These are phyloP conservation scores for Madurella fahalii DNA, from an alignment of 2,329 filamentous ascomycete species.

Conservation along the genomic window DNA sequence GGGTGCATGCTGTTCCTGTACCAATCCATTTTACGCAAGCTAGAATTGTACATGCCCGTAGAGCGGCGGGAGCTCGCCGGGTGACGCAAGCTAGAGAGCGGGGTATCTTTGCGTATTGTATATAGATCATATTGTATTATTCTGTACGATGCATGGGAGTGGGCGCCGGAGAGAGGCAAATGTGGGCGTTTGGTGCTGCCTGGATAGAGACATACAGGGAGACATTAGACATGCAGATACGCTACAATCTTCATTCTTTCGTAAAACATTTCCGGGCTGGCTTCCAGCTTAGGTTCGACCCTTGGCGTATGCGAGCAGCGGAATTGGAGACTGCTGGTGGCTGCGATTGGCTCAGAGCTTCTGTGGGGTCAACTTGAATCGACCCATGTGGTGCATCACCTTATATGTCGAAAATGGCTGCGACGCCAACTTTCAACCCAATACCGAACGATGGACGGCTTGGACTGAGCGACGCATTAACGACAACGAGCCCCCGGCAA, in stretches of 20 bases:
- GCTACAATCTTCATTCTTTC: slow-evolving; percentile 12
- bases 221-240: slow-evolving; percentile 19
- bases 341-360: slow-evolving; percentile 7
- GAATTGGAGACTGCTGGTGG: not conserved
- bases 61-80: slow-evolving; percentile 27
- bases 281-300: too few relatives aligned
- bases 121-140: slow-evolving; percentile 23
- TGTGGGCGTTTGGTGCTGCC: slow-evolving; percentile 22
- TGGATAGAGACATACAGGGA: slow-evolving; percentile 20
- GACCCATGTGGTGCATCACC: slow-evolving; percentile 9
- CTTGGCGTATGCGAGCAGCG: too few relatives aligned
- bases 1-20: slow-evolving; percentile 96
- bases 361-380: slow-evolving; percentile 5
- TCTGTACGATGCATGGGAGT: slow-evolving; percentile 4
- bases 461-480: slow-evolving; percentile 1
- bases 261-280: too few relatives aligned
- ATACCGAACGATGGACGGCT: not conserved
- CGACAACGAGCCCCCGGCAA: not conserved
- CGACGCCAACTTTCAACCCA: not conserved
- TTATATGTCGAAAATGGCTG: slow-evolving; percentile 9
- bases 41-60: slow-evolving; percentile 52
- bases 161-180: slow-evolving; percentile 6
- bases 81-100: not conserved
- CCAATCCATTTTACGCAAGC: slow-evolving; percentile 75
- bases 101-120: slow-evolving; percentile 5